Base-by-base conservation (phyloP, 768 basidiomycete species). In the Sarcomyxa edulis region DNA sequence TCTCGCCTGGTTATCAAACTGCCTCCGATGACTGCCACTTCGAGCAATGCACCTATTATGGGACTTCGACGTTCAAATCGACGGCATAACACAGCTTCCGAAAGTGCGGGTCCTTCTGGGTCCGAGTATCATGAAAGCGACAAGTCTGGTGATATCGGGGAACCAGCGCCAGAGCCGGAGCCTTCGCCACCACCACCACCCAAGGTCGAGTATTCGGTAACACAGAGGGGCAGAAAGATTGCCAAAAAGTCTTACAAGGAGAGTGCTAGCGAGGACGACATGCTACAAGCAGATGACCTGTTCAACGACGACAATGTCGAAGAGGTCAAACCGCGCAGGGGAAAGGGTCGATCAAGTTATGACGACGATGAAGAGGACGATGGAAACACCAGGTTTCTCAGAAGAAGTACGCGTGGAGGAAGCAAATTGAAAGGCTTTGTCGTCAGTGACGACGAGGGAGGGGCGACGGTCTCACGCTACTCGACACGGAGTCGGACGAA, bases 51-150 rank as follows among this genome's bases (percentile, higher is more conserved):
- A 7, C 8, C 29, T 19, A 5, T 22, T 4, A 6, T 41, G 7
- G n/a, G n/a, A n/a, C n/a, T n/a, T n/a, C 64, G 71, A 29, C 61
- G 64, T 18, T 65, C 63, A 0, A 53, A 49, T 22, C n/a, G n/a
- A n/a, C 60, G 64, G 29, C 45, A 51, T 26, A 53, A 58, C 21
- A 54, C 49, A 9, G 55, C 55, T n/a, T 62, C 64, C 10, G 55
- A 53, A 16, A 54, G 60, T 28, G 40, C 40, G 2, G 62, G 56
- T 0, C 56, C 61, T 14, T 72, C 70, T 33, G 71, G 69, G 14
- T 74, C 72, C 3, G 71, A 72, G 50, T 76, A 74, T 49, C 62
- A 68, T 40, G 66, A 60, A 40, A 71, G 70, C 39, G 72, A 72
- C 35, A 66, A 65, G 46, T 69, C 67, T 3, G 56, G 63, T 38